Base-by-base conservation (phyloP, 2,329 filamentous ascomycete species). In the Orbilia javanica region DNA sequence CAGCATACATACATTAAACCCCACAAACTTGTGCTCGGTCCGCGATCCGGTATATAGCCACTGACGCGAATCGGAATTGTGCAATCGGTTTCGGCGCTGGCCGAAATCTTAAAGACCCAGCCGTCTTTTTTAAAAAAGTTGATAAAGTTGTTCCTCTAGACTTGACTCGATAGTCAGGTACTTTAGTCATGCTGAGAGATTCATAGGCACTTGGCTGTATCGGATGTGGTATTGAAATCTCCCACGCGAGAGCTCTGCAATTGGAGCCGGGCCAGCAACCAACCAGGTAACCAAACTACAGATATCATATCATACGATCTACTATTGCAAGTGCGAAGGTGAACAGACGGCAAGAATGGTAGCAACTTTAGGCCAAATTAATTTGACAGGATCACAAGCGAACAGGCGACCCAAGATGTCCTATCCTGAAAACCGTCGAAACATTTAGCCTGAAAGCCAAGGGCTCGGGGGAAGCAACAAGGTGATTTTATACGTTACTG, bases 21-120 rank as follows among this genome's bases (percentile, higher is more conserved):
- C 55, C 55, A 60, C 53, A 42, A 25, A 60, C n/a, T 13, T 27
- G 10, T 20, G 11, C 34, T 42, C 55, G 55, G 55, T 22, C 55
- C 55, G 34, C 20, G 25, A 42, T 60, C 55, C 55, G 34, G 10
- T 7, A 60, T 11, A 20, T 18, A 42, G 4, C 31, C 8, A 27
- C 8, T 11, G 15, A n/a, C 55, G 55, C 55, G 34, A 60, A 60
- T 60, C 55, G 55, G 55, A 60, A 60, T 60, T 60, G 55, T 60
- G 55, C 55, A 60, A 60, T 60, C 13, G 18, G 27, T 39, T 42
- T 60, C 34, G 55, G 55, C 18, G 31, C 15, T 27, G 10, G 15
- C 55, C 55, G 34, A n/a, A 4, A 25, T 8, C 22, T 42, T 10
- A 20, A 22, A 18, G 18, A 36, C n/a, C 13, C 11, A 4, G 20